These are phyloP conservation scores for Ophiostoma quercus DNA, from an alignment of 2,329 filamentous ascomycete species.

Conservation along the genomic window DNA sequence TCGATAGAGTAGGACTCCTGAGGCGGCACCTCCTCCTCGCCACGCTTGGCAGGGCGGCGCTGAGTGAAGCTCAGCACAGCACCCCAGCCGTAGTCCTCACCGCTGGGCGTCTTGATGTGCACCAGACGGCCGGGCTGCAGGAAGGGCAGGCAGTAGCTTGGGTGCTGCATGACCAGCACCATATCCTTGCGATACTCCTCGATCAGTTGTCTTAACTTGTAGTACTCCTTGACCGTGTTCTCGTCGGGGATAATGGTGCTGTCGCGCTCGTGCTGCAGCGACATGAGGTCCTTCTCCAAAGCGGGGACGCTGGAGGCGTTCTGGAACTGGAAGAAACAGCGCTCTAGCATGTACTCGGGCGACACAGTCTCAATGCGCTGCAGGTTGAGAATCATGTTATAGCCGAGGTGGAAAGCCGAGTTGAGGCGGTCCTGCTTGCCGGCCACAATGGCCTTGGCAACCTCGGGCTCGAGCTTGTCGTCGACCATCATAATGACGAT, in stretches of 20 bases:
- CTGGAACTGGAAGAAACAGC: slow-evolving; percentile 97
- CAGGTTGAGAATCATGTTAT: slow-evolving; percentile 98
- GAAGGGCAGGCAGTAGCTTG: slow-evolving; percentile 77
- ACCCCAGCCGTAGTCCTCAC: slow-evolving; percentile 90
- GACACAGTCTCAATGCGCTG: slow-evolving; percentile 98
- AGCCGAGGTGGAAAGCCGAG: slow-evolving; percentile 94
- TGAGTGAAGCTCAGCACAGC: slow-evolving; percentile 70
- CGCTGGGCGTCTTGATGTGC: slow-evolving; percentile 69
- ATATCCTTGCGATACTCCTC: slow-evolving; percentile 82
- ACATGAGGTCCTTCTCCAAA: slow-evolving; percentile 75
- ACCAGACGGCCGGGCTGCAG: slow-evolving; percentile 84
- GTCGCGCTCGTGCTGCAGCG: slow-evolving; percentile 69
- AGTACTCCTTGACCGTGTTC: slow-evolving; percentile 86
- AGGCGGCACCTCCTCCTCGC: slow-evolving; percentile 61
- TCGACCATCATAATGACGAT: slow-evolving; percentile 99
- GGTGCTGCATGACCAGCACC: slow-evolving; percentile 85
- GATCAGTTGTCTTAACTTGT: slow-evolving; percentile 79
- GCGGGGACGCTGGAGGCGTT: slow-evolving; percentile 81
- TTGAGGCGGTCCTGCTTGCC: slow-evolving; percentile 96
- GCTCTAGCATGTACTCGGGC: slow-evolving; percentile 97
- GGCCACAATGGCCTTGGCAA: slow-evolving; percentile 92
- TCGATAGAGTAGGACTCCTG: slow-evolving; percentile 81
- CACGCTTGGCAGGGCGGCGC: slow-evolving; percentile 58
- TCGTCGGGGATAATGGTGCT: slow-evolving; percentile 78
- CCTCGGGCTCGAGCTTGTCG: slow-evolving; percentile 88